These are phyloP conservation scores for Epichloe glyceriae DNA, from an alignment of 2,329 filamentous ascomycete species.

Conservation along the genomic window DNA sequence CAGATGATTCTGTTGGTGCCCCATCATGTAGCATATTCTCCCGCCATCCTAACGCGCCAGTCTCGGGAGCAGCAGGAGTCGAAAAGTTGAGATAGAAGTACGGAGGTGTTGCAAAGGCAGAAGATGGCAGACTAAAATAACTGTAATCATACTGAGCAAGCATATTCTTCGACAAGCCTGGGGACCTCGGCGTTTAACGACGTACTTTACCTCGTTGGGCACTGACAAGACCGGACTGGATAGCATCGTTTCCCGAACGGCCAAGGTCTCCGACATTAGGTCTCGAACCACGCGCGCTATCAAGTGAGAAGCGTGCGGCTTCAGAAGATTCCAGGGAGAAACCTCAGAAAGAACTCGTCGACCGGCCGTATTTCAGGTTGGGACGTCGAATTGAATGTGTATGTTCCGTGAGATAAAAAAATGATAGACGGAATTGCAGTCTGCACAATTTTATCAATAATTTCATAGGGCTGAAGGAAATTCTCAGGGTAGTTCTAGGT, in stretches of 20 bases:
- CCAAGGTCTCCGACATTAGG: constrained; percentile 11
- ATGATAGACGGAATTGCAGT: not conserved
- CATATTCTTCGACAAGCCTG: not conserved
- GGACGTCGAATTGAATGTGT: not conserved
- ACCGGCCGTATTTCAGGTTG: not conserved
- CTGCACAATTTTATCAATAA: not conserved
- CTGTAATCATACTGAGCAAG: constrained; percentile 8
- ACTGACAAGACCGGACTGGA: not conserved
- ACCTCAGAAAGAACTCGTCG: too few species aligned
- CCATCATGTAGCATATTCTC: constrained; percentile 4
- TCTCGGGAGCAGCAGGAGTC: constrained; percentile 1
- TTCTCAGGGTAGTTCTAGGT: not conserved
- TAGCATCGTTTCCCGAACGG: not conserved
- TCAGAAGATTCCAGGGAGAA: not conserved
- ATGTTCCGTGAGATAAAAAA: not conserved
- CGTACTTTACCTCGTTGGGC: constrained; percentile 14
- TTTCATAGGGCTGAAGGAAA: not conserved
- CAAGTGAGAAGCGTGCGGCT: not conserved
- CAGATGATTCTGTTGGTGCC: not conserved
- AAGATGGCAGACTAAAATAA: constrained; percentile 20
- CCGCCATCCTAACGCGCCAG: not conserved
- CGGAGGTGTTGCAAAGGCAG: constrained; percentile 7
- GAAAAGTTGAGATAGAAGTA: constrained; percentile 10
- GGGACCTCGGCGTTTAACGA: not conserved
- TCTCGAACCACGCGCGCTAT: not conserved